These are phyloP conservation scores for Hyaloscypha hepaticicola DNA, from an alignment of 495 filamentous ascomycete species.

Conservation along the genomic window DNA sequence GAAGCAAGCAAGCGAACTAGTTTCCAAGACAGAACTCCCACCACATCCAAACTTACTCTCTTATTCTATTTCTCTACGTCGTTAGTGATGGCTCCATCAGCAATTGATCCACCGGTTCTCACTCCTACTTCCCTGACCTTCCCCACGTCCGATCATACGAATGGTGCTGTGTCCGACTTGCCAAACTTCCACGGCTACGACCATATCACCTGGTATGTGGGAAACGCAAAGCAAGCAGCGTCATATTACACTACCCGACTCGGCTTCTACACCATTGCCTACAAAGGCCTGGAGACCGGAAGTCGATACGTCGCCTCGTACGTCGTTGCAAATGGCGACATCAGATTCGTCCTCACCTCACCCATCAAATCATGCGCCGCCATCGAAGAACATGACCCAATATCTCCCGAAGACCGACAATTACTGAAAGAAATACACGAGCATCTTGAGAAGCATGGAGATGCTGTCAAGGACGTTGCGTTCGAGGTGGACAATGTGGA, in stretches of 20 bases:
- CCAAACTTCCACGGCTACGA: conserved; percentile 68
- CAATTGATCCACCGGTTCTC: conserved; percentile 56
- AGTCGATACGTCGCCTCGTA: conserved; percentile 71
- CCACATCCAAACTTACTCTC: neutral
- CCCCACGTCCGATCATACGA: conserved; percentile 34
- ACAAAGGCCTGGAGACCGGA: conserved; percentile 84
- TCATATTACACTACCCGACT: conserved; percentile 81
- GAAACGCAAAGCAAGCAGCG: conserved; percentile 92
- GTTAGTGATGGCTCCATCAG: conserved; percentile 66
- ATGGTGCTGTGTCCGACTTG: conserved; percentile 36
- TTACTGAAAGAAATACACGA: conserved; percentile 67
- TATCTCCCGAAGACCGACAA: conserved; percentile 50
- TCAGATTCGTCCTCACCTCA: conserved; percentile 82
- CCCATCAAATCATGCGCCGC: conserved; percentile 60
- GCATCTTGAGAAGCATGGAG: conserved; percentile 79
- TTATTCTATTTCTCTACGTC: neutral
- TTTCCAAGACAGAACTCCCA: conserved; percentile 4
- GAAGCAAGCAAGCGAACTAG: neutral
- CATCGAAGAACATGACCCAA: conserved; percentile 47
- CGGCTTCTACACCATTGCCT: conserved; percentile 79
- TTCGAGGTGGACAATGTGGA: conserved; percentile 87
- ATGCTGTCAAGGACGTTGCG: conserved; percentile 87
- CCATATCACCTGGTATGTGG: conserved; percentile 88
- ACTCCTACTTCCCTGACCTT: conserved; percentile 42
- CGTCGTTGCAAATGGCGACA: conserved; percentile 72